These are phyloP conservation scores for Lachnellula subtilissima DNA, from an alignment of 2,329 filamentous ascomycete species.

Conservation along the genomic window DNA sequence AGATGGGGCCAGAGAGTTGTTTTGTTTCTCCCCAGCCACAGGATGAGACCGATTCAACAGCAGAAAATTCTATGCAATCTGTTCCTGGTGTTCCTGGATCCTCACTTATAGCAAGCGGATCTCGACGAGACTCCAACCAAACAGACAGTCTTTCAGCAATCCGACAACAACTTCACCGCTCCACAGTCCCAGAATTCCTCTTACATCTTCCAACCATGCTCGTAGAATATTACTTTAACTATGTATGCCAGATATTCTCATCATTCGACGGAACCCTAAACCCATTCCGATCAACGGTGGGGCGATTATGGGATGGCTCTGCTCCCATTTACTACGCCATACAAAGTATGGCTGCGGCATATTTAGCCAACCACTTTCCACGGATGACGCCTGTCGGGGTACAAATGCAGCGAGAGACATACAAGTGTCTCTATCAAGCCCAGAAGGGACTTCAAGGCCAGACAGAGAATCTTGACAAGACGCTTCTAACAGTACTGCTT, in stretches of 20 bases:
- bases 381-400: conserved; percentile 46
- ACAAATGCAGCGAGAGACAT: conserved; percentile 42
- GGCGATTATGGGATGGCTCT: conserved; percentile 52
- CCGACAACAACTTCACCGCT: conserved; percentile 25
- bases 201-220: conserved; percentile 44
- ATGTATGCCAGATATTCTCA: conserved; percentile 58
- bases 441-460: conserved; percentile 47
- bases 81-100: not conserved
- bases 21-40: not conserved
- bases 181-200: conserved; percentile 25
- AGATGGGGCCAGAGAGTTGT: not conserved
- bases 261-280: conserved; percentile 60
- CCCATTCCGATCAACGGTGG: conserved; percentile 54
- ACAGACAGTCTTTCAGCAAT: conserved; percentile 26
- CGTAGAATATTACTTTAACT: conserved; percentile 60
- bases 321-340: conserved; percentile 55
- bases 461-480: conserved; percentile 45
- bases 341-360: conserved; percentile 60
- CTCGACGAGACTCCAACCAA: conserved; percentile 10
- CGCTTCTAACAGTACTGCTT: conserved; percentile 52
- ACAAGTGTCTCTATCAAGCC: conserved; percentile 37
- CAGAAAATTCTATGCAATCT: not conserved
- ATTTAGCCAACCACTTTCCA: conserved; percentile 52
- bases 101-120: not conserved
- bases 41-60: not conserved